Base-by-base conservation (phyloP, 2,329 filamentous ascomycete species). In the Aspergillus sp. region DNA sequence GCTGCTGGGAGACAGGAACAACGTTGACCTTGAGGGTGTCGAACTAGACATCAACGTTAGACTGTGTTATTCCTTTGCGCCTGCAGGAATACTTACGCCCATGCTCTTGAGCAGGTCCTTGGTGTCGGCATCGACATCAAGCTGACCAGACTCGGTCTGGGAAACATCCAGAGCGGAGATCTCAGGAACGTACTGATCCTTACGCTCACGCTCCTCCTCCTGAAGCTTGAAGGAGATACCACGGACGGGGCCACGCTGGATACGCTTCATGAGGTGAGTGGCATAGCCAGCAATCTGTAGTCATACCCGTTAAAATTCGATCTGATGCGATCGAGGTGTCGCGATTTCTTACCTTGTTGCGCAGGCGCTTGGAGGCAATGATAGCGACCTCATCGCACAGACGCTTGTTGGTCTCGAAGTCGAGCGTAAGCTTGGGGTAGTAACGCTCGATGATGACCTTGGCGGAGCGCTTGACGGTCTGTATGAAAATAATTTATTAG, bases 141-240 rank as follows among this genome's bases (percentile, higher is more conserved):
- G 85, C 79, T 92, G 87, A 72, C 94, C 94, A 74, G 81, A 88
- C 82, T 97, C 94, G 76, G 85, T 85, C 84, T 96, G 90, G 73
- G 88, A 87, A 83, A 96, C 95, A 85, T 99, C 94, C 76, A 99
- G 89, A 74, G 94, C 94, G 58, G 95, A 99, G 70, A 99, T 84
- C 82, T 99, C 94, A 74, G 94, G 94, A 65, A 99, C 94, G 83
- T 96, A 99, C 84, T 99, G 94, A 84, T 99, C 94, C 89, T 99
- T 99, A 78, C 94, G 89, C 84, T 99, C 94, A 85, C 94, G 90
- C 88, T 99, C 94, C 84, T 99, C 94, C 84, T 99, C 94, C 83
- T 99, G 94, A 58, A 99, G 90, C 87, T 99, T 99, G 92, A 99
- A 99, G 79, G 95, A 99, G 82, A 99, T 99, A 84, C 94, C 94